Conservation (phyloP, 140 eudicot genomes). For the Flaveria floridana region DNA sequence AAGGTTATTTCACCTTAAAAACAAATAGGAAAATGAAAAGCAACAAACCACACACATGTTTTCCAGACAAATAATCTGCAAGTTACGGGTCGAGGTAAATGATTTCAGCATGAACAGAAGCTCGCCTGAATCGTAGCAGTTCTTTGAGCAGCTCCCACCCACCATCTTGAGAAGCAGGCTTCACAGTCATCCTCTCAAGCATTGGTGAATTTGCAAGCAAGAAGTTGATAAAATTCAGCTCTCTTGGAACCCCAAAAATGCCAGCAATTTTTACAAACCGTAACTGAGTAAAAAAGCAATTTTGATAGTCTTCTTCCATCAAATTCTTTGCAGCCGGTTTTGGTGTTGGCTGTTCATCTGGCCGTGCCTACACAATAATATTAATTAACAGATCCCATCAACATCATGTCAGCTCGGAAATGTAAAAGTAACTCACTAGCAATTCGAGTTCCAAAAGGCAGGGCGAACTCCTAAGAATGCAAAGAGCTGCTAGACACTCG, state of each 20-base stretch:
- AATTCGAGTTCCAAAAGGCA: slow-evolving; percentile 82
- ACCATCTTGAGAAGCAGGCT: slow-evolving; percentile 64
- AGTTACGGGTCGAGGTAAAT: slow-evolving; percentile 56
- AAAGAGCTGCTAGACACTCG: slow-evolving; percentile 76
- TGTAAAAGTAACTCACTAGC: slow-evolving; percentile 49
- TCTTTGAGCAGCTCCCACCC: slow-evolving; percentile 71
- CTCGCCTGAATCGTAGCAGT: slow-evolving; percentile 70
- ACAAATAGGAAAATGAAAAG: background rate
- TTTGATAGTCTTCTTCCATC: slow-evolving; percentile 46
- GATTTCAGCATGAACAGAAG: slow-evolving; percentile 73
- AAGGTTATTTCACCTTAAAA: too few relatives aligned
- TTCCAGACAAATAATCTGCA: background rate
- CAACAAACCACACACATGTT: slow-evolving; percentile 13
- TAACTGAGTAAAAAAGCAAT: slow-evolving; percentile 50
- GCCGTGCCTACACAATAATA: slow-evolving; percentile 56
- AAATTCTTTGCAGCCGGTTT: slow-evolving; percentile 31
- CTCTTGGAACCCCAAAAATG: slow-evolving; percentile 50
- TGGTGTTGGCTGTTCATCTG: slow-evolving; percentile 51
- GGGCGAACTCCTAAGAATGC: slow-evolving; percentile 86
- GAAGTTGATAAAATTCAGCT: slow-evolving; percentile 65
- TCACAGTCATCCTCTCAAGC: slow-evolving; percentile 77
- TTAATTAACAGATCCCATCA: background rate
- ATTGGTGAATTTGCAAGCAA: slow-evolving; percentile 70
- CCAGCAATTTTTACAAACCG: slow-evolving; percentile 66
- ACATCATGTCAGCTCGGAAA: slow-evolving; percentile 2